Evolutionary conservation across 2,329 filamentous ascomycete species (phyloP).

Genomic region (Monilinia laxa): DNA sequence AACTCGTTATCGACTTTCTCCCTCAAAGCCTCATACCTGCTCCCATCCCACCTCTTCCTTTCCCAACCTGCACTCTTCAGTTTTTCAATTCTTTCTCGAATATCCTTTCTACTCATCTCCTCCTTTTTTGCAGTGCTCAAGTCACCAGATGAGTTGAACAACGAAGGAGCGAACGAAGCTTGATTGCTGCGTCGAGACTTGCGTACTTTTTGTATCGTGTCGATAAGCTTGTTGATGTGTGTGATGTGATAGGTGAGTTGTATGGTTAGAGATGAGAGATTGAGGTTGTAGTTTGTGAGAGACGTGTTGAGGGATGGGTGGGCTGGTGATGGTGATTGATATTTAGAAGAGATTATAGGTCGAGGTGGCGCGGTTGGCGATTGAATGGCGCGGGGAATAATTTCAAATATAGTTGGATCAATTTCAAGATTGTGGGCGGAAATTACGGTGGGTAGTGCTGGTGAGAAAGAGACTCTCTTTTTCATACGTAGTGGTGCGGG

Average conservation of each 20-base stretch:
- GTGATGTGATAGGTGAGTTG: conserved; percentile 22
- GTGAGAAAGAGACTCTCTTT: conserved; percentile 38
- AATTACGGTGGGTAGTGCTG: conserved; percentile 10
- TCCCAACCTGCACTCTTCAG: conserved; percentile 31
- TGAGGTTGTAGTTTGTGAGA: conserved; percentile 17
- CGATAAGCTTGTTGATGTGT: conserved; percentile 27
- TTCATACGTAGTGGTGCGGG: conserved; percentile 29
- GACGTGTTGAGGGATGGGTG: background rate
- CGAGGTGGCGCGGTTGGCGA: background rate
- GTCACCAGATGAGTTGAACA: conserved; percentile 9
- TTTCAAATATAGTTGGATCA: background rate
- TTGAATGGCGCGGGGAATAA: background rate
- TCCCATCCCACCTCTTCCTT: conserved; percentile 33
- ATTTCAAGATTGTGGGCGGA: background rate
- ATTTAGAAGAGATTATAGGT: background rate
- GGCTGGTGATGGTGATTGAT: conserved; percentile 6
- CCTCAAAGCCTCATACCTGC: conserved; percentile 34
- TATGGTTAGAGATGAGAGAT: conserved; percentile 29
- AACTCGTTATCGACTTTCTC: conserved; percentile 28
- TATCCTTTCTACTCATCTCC: background rate
- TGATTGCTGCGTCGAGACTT: conserved; percentile 30
- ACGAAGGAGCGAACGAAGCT: conserved; percentile 16
- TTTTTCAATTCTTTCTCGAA: conserved; percentile 28
- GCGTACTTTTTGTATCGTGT: conserved; percentile 24
- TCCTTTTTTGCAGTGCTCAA: background rate